Evolutionary conservation across 2,329 filamentous ascomycete genomes (phyloP).

Genomic region (Scorias spongiosa): DNA sequence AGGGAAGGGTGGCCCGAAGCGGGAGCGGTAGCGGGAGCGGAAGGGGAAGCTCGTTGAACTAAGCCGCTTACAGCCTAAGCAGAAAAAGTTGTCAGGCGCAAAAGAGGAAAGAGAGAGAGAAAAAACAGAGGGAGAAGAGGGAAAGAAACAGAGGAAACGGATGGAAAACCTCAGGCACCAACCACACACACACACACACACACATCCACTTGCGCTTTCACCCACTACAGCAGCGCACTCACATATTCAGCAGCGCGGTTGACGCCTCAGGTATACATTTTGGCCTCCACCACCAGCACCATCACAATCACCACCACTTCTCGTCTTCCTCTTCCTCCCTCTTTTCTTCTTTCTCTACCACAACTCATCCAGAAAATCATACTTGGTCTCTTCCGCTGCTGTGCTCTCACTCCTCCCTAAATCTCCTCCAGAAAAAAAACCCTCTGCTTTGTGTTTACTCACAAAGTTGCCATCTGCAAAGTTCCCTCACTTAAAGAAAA

Average conservation of each 20-base stretch:
- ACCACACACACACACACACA: too few species aligned
- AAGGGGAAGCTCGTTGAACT: too few species aligned
- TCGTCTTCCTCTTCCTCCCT: not conserved
- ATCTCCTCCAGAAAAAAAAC: constrained; percentile 1
- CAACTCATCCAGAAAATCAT: constrained; percentile 2
- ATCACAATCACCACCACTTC: constrained; percentile 1
- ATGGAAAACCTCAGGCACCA: not conserved
- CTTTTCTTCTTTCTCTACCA: constrained; percentile 2
- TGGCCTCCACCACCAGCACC: too few species aligned
- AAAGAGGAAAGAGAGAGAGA: not conserved
- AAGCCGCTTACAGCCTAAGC: not conserved
- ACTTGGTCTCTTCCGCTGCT: not conserved
- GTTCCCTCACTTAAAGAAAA: constrained; percentile 6
- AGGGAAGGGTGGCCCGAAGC: too few species aligned
- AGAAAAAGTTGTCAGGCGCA: not conserved
- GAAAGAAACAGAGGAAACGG: too few species aligned
- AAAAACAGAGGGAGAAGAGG: too few species aligned
- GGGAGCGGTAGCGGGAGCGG: too few species aligned
- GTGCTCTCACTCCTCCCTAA: constrained; percentile 4
- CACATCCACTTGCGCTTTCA: too few species aligned
- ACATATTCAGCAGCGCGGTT: too few species aligned
- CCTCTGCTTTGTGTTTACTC: not conserved
- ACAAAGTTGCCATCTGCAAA: not conserved
- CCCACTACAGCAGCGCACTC: too few species aligned
- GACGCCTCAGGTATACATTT: too few species aligned